Percentiles rank a stretch among this genome's conserved stretches.
These are phyloP conservation scores for Chloris gayana DNA, from an alignment of 176 grass and related monocot species.

Conservation along the genomic window DNA sequence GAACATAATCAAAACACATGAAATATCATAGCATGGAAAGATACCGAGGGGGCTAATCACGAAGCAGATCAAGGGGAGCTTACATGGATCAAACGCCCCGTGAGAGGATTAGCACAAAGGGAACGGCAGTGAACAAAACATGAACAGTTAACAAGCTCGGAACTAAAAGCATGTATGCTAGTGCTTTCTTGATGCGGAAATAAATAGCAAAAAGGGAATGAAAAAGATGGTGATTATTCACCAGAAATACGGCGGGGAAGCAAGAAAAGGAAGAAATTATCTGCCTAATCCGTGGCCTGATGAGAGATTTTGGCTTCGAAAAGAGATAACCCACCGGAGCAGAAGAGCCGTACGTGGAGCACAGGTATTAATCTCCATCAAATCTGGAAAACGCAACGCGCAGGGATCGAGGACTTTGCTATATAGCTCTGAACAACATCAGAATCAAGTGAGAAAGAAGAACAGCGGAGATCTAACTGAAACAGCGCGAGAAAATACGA, in stretches of 20 bases:
- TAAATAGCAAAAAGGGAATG: constrained; percentile 43
- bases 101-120: constrained; percentile 39
- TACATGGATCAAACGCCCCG: constrained; percentile 4
- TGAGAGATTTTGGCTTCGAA: constrained; percentile 24
- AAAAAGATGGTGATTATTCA: constrained; percentile 19
- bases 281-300: constrained; percentile 38
- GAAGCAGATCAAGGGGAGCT: constrained; percentile 27
- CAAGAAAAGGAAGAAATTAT: constrained; percentile 38
- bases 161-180: constrained; percentile 38
- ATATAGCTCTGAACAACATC: constrained; percentile 12
- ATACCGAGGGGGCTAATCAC: background rate
- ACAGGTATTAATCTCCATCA: constrained; percentile 21
- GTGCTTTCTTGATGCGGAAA: constrained; percentile 69
- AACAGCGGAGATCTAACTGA: constrained; percentile 43
- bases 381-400: constrained; percentile 33
- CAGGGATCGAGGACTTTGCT: constrained; percentile 8
- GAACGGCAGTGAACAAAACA: constrained; percentile 33
- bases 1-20: constrained; percentile 54
- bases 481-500: constrained; percentile 5
- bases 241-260: constrained; percentile 27
- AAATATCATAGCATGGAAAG: constrained; percentile 62
- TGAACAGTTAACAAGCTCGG: constrained; percentile 48
- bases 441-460: background rate
- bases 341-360: constrained; percentile 13
- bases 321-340: constrained; percentile 18